phyloP scores from a whole-genome alignment of 495 filamentous ascomycete genomes.

The Corynascus novoguineensis region DNA sequence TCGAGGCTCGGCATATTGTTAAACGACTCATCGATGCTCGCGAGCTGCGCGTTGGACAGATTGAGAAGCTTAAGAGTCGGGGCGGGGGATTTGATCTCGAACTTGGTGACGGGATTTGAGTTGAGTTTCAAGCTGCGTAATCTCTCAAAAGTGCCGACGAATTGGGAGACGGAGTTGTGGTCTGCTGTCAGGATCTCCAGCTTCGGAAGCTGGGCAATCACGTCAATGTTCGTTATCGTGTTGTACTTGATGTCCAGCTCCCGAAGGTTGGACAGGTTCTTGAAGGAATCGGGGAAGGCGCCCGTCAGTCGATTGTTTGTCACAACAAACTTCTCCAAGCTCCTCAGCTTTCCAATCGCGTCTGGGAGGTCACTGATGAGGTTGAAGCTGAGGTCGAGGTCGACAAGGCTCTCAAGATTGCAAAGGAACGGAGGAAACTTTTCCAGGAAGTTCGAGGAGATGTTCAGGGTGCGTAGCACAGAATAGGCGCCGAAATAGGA shows the following conservation, averaged over 20 bases:
- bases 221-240: constrained; percentile 74
- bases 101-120: constrained; percentile 88
- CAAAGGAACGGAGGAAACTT: constrained; percentile 81
- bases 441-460: constrained; percentile 87
- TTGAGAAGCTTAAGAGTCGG: constrained; percentile 81
- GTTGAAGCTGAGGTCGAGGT: constrained; percentile 97
- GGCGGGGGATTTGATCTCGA: constrained; percentile 70
- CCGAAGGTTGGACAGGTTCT: constrained; percentile 66
- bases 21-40: constrained; percentile 80
- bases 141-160: constrained; percentile 77
- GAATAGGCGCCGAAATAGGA: constrained; percentile 73
- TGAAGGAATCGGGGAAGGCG: constrained; percentile 63
- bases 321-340: constrained; percentile 83
- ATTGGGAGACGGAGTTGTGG: constrained; percentile 85
- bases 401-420: constrained; percentile 73
- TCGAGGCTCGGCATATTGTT: constrained; percentile 80
- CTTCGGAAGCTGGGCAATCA: constrained; percentile 72
- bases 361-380: constrained; percentile 67
- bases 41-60: constrained; percentile 79
- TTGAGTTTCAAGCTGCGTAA: constrained; percentile 80
- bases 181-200: constrained; percentile 81
- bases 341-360: constrained; percentile 68
- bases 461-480: constrained; percentile 70
- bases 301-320: constrained; percentile 88
- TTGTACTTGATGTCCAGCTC: constrained; percentile 96